These are phyloP conservation scores for Hemileccinum impolitum DNA, from an alignment of 768 basidiomycete genomes.

Conservation along the genomic window DNA sequence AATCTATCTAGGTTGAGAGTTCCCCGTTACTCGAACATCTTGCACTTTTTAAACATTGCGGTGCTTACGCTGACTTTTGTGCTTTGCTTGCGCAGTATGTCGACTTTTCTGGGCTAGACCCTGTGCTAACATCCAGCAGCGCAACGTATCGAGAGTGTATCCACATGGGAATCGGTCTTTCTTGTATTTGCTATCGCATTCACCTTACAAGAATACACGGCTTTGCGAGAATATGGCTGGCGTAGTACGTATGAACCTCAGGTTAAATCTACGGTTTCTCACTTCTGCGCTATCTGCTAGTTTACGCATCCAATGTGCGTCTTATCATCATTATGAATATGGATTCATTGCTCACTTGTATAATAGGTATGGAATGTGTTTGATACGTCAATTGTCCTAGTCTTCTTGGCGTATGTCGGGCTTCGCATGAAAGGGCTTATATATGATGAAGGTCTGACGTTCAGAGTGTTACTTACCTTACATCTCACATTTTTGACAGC, in stretches of 20 bases:
- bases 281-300: conserved; percentile 29
- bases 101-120: background rate
- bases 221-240: conserved; percentile 86
- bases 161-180: conserved; percentile 68
- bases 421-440: conserved; percentile 64
- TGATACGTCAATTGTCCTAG: conserved; percentile 67
- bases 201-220: conserved; percentile 82
- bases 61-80: conserved; percentile 66
- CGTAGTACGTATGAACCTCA: conserved; percentile 54
- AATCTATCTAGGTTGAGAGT: conserved; percentile 60
- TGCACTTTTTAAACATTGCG: conserved; percentile 78
- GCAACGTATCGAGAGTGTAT: conserved; percentile 48
- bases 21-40: conserved; percentile 71
- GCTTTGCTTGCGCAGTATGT: conserved; percentile 70
- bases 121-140: conserved; percentile 38
- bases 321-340: background rate
- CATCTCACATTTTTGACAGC: conserved; percentile 28
- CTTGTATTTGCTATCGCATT: conserved; percentile 77
- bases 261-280: conserved; percentile 1
- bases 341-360: background rate
- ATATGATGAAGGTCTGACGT: conserved; percentile 44
- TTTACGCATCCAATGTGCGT: conserved; percentile 79
- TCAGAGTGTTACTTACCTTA: background rate
- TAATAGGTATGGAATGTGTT: conserved; percentile 87
- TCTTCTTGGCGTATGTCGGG: conserved; percentile 66